phyloP scores from a whole-genome alignment of 192 early-diverging fungal species.

The Allomyces macrogynus region DNA sequence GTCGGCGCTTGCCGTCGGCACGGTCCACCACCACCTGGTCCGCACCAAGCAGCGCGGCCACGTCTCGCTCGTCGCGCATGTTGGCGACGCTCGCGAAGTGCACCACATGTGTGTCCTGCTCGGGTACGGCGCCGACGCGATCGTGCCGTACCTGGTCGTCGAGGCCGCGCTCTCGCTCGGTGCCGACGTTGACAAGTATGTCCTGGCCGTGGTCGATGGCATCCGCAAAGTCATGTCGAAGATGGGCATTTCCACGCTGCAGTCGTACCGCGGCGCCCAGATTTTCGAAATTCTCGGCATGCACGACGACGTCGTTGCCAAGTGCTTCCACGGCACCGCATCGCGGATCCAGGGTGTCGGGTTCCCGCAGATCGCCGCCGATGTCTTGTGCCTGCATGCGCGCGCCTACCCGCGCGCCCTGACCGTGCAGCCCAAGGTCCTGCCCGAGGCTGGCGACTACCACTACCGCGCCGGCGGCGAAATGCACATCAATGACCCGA shows the following conservation, averaged over 20 bases:
- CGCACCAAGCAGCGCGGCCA: constrained; percentile 66
- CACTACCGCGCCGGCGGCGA: constrained; percentile 91
- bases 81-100: constrained; percentile 83
- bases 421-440: constrained; percentile 32
- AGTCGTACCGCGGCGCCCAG: constrained; percentile 96
- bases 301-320: constrained; percentile 61
- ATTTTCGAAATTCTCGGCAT: constrained; percentile 94
- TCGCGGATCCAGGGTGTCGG: constrained; percentile 78
- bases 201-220: constrained; percentile 76
- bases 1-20: constrained; percentile 68
- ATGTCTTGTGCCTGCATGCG: constrained; percentile 71
- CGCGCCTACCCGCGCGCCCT: constrained; percentile 57
- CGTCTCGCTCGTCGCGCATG: constrained; percentile 74
- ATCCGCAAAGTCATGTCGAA: constrained; percentile 98
- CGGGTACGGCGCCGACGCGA: constrained; percentile 86
- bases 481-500: constrained; percentile 77
- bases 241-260: constrained; percentile 97
- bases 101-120: constrained; percentile 90
- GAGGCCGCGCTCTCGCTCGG: constrained; percentile 78
- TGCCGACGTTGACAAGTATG: constrained; percentile 73
- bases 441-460: constrained; percentile 92
- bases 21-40: constrained; percentile 85
- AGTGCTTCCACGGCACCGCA: constrained; percentile 88
- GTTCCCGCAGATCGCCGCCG: constrained; percentile 57
- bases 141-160: constrained; percentile 63